A percentile compares a stretch with the other conserved stretches of the same genome.
These are phyloP conservation scores for Pythium folliculosum DNA, from an alignment of 352 stramenopile species.

Conservation along the genomic window DNA sequence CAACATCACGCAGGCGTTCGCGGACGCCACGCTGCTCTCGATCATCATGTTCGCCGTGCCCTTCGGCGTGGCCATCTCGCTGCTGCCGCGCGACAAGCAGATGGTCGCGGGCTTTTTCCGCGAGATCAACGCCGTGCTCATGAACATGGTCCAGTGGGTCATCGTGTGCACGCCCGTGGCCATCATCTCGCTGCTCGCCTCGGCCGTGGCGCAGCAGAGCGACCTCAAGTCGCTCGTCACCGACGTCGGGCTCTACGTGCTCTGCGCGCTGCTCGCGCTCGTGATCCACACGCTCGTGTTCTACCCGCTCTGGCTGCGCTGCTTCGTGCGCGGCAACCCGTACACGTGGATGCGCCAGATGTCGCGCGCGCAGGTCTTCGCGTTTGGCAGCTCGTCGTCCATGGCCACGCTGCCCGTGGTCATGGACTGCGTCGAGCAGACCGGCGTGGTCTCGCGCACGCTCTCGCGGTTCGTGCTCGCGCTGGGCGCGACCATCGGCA, in stretches of 20 bases:
- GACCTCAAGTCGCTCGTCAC: constrained; percentile 35
- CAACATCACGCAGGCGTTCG: constrained; percentile 22
- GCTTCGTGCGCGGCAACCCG: constrained; percentile 33
- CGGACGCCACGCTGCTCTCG: constrained; percentile 20
- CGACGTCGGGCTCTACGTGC: constrained; percentile 44
- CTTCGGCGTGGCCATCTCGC: constrained; percentile 16
- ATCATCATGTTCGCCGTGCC: constrained; percentile 28
- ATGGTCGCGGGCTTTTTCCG: constrained; percentile 13
- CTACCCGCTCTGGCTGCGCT: constrained; percentile 35
- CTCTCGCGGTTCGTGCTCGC: constrained; percentile 38
- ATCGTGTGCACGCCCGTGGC: constrained; percentile 46
- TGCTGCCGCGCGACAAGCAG: constrained; percentile 8
- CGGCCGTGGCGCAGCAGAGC: constrained; percentile 30
- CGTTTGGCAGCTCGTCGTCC: constrained; percentile 42
- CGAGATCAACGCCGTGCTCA: constrained; percentile 41
- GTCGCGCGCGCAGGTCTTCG: constrained; percentile 37
- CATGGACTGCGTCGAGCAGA: constrained; percentile 40
- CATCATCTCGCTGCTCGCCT: constrained; percentile 42
- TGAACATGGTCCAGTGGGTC: constrained; percentile 42
- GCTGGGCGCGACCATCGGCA: constrained; percentile 37
- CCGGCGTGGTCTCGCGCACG: constrained; percentile 24
- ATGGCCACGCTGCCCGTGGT: constrained; percentile 47
- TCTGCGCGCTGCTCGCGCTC: constrained; percentile 29
- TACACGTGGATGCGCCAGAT: constrained; percentile 39
- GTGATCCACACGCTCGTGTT: constrained; percentile 38